Base-by-base conservation (phyloP, 495 filamentous ascomycete species). In the Hypoxylon lenormandii region DNA sequence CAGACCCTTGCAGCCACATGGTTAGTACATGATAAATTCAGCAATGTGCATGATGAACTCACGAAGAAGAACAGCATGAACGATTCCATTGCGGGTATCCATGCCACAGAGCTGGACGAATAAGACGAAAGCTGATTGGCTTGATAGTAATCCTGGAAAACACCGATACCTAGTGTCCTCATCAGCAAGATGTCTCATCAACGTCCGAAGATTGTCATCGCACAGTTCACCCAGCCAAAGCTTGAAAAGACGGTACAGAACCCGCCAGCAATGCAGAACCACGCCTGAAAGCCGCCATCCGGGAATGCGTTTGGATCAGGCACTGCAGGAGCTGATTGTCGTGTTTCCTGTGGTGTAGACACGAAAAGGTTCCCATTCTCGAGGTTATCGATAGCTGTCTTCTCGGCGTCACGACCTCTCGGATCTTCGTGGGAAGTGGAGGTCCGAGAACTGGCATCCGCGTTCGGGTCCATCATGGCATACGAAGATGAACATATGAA, bases 91-190 rank as follows among this genome's bases (percentile, higher is more conserved):
- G 83, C 81, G 10, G 83, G 76, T 42, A 89, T 87, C 87, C 87
- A 90, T 15, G 85, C 72, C 11, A 90, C 77, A 0, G 77, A 80
- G 58, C 78, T 81, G 4, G 82, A 70, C 15, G 80, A 78, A 62
- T 85, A 84, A 1, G 78, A 60, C 1, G 58, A 64, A 5, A 89
- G 79, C 36, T 81, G 80, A 51, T 83, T 63, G 1, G 62, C 71
- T 62, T 86, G 76, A 64, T 89, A 90, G 64, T 89, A 87, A 11
- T 79, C 78, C 67, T 89, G 86, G 66, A 89, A 89, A 19, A 87
- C 76, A 19, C 85, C 85, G 60, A 86, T 76, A 56, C 80, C 72
- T 75, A 36, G n/a, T 13, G 40, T 53, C 8, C 16, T 45, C 10
- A 19, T 66, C 33, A 66, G 47, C 48, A 7, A 26, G 12, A 28